A percentile compares a stretch with the other conserved stretches of the same genome.
phyloP scores from a whole-genome alignment of 495 filamentous ascomycete species.

The Xylaria venustula region DNA sequence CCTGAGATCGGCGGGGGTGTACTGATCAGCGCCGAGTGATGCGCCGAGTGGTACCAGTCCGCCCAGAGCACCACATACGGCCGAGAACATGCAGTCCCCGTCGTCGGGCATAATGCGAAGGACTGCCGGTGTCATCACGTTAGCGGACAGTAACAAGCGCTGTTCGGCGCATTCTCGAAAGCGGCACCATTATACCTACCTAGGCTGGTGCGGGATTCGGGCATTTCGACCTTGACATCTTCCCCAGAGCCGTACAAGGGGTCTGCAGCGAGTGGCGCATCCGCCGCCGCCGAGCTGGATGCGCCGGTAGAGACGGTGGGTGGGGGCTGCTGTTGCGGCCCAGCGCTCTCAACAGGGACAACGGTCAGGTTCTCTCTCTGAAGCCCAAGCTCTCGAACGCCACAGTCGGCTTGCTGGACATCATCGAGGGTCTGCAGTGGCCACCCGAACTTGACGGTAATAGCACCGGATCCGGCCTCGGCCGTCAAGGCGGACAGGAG shows the following conservation, averaged over 20 bases:
- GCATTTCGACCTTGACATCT: conserved; percentile 23
- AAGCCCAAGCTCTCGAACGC: conserved; percentile 59
- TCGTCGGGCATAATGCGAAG: conserved; percentile 97
- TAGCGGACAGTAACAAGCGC: background rate
- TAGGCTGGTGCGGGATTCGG: conserved; percentile 19
- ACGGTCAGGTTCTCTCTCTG: conserved; percentile 84
- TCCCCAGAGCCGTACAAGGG: conserved; percentile 12
- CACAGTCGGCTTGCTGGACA: conserved; percentile 40
- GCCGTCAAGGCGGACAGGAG: conserved; percentile 47
- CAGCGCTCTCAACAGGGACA: conserved; percentile 40
- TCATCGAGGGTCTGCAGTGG: conserved; percentile 71
- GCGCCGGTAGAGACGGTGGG: background rate
- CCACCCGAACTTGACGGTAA: conserved; percentile 86
- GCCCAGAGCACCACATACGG: conserved; percentile 72
- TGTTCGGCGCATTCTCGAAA: too few relatives aligned
- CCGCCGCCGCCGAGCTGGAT: background rate
- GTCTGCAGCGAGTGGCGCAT: conserved; percentile 8
- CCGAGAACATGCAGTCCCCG: conserved; percentile 92
- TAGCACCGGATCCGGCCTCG: conserved; percentile 38
- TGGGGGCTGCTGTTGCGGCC: background rate
- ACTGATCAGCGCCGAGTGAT: conserved; percentile 42
- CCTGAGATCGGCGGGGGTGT: conserved; percentile 65
- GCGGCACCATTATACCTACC: conserved; percentile 11
- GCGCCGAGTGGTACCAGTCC: conserved; percentile 10
- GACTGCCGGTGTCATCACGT: conserved; percentile 38